Base-by-base conservation (phyloP, 441 rosid species). In the Euphorbia schlechtendalii region DNA sequence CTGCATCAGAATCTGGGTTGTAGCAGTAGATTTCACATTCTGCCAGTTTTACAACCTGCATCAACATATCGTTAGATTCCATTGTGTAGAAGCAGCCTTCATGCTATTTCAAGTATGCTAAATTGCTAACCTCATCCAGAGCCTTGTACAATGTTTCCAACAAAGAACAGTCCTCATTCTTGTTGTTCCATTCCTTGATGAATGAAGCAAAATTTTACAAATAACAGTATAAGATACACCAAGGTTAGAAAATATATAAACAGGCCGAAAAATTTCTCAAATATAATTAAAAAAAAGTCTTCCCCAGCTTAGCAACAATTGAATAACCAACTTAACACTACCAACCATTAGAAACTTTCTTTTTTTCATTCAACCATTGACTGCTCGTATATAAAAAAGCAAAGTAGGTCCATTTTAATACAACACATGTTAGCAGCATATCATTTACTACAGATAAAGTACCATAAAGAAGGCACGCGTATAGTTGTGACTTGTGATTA, bases 21-120 rank as follows among this genome's bases (percentile, higher is more conserved):
- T 86, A 92, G 66, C 90, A 89, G 74, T 92, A 92, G 55, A 90
- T 88, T 76, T 92, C 96, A 0, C 98, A 89, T 59, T 92, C 98
- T 1, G 86, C 72, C 62, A 90, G 78, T 70, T 81, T 88, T 45
- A 92, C 96, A 52, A 89, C 98, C 98, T 92, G 90, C 74, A 76
- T 8, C 21, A 56, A 64, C 25, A 59, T 40, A 52, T 77, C 67
- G 78, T 25, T 56, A 62, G 36, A 66, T 52, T 55, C 58, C 66
- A 72, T 61, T 55, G 18, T 32, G 45, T 12, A 25, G 40, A 56
- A 66, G 51, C 59, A 41, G 66, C 66, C 71, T 51, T 69, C 43
- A 54, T 12, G 46, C 63, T 17, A 56, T 59, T 61, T 28, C 64
- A 74, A 3, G 40, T 43, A 67, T n/a, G n/a, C n/a, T n/a, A n/a